Evolutionary conservation across 371 early-diverging fungal genomes (phyloP), one percentile per base, ranked within the genome.

Genomic region (Haplosporangium sp.): DNA sequence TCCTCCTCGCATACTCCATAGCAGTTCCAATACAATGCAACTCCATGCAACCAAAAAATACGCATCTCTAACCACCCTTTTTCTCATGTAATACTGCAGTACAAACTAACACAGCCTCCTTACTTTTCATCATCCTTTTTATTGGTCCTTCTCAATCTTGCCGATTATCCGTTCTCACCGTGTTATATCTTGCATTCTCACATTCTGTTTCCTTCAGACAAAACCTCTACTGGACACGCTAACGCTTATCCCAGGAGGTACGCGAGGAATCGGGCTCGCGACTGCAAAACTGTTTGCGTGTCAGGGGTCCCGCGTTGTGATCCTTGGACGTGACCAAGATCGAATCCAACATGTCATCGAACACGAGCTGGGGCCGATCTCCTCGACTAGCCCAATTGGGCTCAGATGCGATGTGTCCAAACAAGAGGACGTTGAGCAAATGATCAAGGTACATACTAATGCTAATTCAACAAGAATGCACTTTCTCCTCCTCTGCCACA

Each of bases 211-310:
- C 23, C 14, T 56, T 38, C 52, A 59, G 64, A 9, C 55, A 21
- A 48, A 6, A 6, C 77, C 77, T 36, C 52, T 88, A 20, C 51
- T 64, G 46, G 67, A 82, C 45, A 86, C 85, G n/a, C 73, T 86
- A 40, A 89, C 85, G 0, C 50, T 93, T 11, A 85, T 93, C 40
- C 90, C 93, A 14, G 94, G 94, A 0, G 94, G 92, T 0, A 90
- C 90, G 53, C 88, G 94, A 52, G 94, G 94, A n/a, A 92, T 93
- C 62, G 94, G 94, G 10, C 72, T 85, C 0, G 87, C 87, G 45
- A 89, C 90, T 66, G 89, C 89, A 3, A 62, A 84, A 23, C 80
- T 84, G 36, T 89, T 92, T 72, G 91, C 92, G 1, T 59, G 64
- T 13, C 81, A 87, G 11, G 92, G 92, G 0, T 88, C 87, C 1